Conservation (phyloP, 176 grass and related monocot genomes). For the Zoysia japonica region DNA sequence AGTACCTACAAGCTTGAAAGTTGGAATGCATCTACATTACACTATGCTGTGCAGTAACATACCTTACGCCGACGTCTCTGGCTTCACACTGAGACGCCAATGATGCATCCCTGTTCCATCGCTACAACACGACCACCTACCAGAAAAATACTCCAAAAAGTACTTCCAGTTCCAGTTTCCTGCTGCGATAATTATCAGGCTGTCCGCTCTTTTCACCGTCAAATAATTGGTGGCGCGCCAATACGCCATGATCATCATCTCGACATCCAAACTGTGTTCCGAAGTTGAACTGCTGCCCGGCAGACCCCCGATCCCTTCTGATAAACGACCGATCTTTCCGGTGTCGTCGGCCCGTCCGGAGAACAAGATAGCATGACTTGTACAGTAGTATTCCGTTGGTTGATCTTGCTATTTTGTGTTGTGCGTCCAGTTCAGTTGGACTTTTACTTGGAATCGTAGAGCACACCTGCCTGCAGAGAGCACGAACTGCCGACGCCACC, state of each 20-base stretch:
- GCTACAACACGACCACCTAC: too few relatives aligned
- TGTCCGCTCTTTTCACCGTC: neutral
- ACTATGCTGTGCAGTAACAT: neutral
- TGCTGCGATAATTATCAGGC: neutral
- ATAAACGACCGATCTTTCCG: too few relatives aligned
- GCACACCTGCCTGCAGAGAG: neutral
- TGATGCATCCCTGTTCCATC: neutral
- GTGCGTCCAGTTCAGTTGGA: too few relatives aligned
- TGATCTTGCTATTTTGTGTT: too few relatives aligned
- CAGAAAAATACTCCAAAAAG: neutral
- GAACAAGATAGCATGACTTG: too few relatives aligned
- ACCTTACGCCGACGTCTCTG: too few relatives aligned
- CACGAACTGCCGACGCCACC: neutral
- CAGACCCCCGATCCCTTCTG: too few relatives aligned
- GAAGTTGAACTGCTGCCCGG: too few relatives aligned
- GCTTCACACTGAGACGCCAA: neutral
- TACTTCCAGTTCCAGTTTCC: neutral
- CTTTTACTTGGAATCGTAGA: neutral
- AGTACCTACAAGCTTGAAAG: neutral
- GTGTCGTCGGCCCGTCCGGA: too few relatives aligned
- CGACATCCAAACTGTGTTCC: too few relatives aligned
- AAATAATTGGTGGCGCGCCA: constrained; percentile 10
- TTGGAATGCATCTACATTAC: neutral
- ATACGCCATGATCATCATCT: too few relatives aligned
- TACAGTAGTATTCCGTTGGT: too few relatives aligned